Percentiles rank a stretch among this genome's conserved stretches.
Conservation (phyloP, 495 filamentous ascomycete species). For the Tuber borchii region DNA sequence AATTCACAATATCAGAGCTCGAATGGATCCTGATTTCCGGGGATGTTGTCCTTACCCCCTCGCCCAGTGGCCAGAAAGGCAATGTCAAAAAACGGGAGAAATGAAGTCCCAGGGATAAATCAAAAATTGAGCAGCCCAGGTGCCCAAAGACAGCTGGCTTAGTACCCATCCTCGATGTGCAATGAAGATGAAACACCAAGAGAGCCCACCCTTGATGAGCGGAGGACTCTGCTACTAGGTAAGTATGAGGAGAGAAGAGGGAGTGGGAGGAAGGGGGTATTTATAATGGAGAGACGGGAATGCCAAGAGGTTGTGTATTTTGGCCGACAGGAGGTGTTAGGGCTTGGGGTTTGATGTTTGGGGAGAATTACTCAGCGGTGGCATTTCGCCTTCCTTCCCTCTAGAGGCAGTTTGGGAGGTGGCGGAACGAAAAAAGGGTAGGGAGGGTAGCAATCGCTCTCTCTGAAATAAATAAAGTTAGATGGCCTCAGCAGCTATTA, state of each 20-base stretch:
- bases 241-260: conserved; percentile 2
- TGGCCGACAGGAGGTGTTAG: too few species aligned
- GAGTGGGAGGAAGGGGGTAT: not conserved
- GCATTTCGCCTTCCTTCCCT: too few species aligned
- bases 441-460: too few species aligned
- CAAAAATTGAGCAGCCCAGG: not conserved
- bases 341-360: too few species aligned
- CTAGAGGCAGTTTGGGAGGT: too few species aligned
- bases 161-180: not conserved
- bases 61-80: not conserved
- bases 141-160: not conserved
- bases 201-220: not conserved
- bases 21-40: too few species aligned
- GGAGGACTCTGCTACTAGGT: not conserved
- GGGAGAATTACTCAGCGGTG: too few species aligned
- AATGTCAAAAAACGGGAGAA: not conserved
- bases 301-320: too few species aligned
- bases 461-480: too few species aligned
- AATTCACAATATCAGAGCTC: too few species aligned
- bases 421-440: too few species aligned
- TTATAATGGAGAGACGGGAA: not conserved
- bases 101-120: not conserved
- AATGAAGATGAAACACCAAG: not conserved
- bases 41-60: not conserved
- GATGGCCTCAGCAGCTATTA: too few species aligned